These are phyloP conservation scores for Trichoderma sp. DNA, from an alignment of 2,329 filamentous ascomycete genomes.

Conservation along the genomic window DNA sequence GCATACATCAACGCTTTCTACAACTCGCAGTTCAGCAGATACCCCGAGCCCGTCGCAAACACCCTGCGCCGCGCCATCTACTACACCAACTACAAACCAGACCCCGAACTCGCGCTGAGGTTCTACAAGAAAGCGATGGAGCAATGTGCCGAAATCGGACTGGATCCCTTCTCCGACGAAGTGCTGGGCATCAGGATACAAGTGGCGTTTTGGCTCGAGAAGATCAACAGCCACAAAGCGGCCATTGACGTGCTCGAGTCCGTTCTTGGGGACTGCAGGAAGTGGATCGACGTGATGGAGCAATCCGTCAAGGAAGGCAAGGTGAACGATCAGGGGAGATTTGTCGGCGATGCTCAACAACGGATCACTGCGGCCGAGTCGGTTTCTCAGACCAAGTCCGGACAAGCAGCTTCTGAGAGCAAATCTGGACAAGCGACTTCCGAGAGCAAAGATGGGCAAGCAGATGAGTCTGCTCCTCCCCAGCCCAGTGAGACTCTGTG, in stretches of 20 bases:
- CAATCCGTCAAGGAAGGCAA: conserved; percentile 52
- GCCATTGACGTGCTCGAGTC: conserved; percentile 78
- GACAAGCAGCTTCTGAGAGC: conserved; percentile 30
- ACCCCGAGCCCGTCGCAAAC: conserved; percentile 71
- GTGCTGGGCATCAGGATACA: conserved; percentile 87
- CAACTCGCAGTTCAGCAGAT: conserved; percentile 57
- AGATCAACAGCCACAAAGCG: conserved; percentile 67
- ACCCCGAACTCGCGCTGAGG: conserved; percentile 75
- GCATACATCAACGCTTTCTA: conserved; percentile 60
- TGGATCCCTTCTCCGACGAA: conserved; percentile 91
- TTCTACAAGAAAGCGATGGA: conserved; percentile 81
- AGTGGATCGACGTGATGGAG: conserved; percentile 61
- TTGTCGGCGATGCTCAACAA: conserved; percentile 32
- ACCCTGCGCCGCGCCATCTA: conserved; percentile 83
- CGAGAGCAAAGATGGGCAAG: not conserved
- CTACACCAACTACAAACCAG: conserved; percentile 75
- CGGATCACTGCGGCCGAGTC: not conserved
- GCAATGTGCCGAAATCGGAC: conserved; percentile 69
- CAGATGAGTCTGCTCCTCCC: conserved; percentile 18
- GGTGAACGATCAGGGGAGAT: conserved; percentile 45
- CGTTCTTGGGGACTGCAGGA: conserved; percentile 68
- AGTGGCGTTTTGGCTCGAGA: conserved; percentile 77
- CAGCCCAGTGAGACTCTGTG: conserved; percentile 52
- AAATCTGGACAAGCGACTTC: not conserved
- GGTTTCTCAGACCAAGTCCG: conserved; percentile 25